phyloP scores from a whole-genome alignment of 2,329 filamentous ascomycete genomes.

The Fusarium miscanthi region DNA sequence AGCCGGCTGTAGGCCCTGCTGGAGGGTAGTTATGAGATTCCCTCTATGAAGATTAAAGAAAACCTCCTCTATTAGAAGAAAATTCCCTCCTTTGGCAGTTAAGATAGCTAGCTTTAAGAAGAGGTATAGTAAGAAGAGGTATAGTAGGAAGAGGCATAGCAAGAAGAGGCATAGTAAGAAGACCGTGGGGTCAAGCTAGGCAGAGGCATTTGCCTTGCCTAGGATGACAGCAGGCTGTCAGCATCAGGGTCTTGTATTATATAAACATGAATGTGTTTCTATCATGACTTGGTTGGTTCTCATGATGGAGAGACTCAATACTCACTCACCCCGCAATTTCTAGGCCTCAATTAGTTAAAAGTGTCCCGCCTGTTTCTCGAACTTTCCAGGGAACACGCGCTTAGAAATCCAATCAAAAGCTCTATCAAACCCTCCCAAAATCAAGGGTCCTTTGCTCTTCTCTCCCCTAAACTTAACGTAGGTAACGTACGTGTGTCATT shows the following conservation, averaged over 20 bases:
- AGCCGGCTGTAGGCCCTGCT: no score
- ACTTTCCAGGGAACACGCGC: conserved; percentile 43
- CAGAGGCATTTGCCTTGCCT: no score
- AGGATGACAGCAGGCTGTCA: no score
- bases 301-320: conserved; percentile 12
- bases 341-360: conserved; percentile 3
- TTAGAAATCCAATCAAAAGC: conserved; percentile 47
- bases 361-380: conserved; percentile 38
- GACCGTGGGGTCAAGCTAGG: no score
- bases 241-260: no score
- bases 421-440: not conserved
- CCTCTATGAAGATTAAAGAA: no score
- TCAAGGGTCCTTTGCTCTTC: conserved; percentile 13
- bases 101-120: no score
- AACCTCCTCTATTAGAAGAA: no score
- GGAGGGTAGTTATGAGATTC: no score
- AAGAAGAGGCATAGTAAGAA: no score
- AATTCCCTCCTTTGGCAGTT: no score
- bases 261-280: not conserved
- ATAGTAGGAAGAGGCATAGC: no score
- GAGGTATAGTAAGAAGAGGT: not conserved
- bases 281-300: conserved; percentile 23
- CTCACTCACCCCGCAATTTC: conserved; percentile 24
- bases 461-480: not conserved
- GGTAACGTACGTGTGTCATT: not conserved